Conservation (phyloP, 805 yeast species). For the Kluyveromyces siamensis region DNA sequence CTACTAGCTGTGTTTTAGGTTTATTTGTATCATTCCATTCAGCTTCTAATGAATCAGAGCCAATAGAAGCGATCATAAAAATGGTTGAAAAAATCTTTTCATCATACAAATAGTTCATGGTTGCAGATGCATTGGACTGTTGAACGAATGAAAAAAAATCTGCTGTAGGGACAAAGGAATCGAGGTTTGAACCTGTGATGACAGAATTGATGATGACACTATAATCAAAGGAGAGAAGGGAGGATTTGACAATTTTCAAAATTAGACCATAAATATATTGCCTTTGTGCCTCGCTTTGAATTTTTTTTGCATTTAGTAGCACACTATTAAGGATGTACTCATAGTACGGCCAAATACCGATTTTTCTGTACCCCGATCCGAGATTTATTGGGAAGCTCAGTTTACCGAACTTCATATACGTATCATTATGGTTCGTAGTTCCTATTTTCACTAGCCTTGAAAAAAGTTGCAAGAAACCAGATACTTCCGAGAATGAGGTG, state of each 20-base stretch:
- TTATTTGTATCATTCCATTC: conserved; percentile 14
- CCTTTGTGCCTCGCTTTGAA: conserved; percentile 26
- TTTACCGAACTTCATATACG: conserved; percentile 31
- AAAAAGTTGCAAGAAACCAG: conserved; percentile 54
- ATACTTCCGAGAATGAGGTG: conserved; percentile 42
- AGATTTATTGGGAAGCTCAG: conserved; percentile 53
- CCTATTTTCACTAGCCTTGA: conserved; percentile 30
- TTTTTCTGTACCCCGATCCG: conserved; percentile 50
- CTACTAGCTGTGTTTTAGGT: conserved; percentile 28
- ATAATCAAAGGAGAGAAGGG: conserved; percentile 44
- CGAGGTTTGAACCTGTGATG: conserved; percentile 42
- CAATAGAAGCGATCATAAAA: conserved; percentile 47
- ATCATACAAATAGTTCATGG: conserved; percentile 52
- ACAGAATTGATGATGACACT: conserved; percentile 43
- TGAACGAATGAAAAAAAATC: conserved; percentile 44
- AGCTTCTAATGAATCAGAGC: conserved; percentile 42
- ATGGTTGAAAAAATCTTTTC: conserved; percentile 48
- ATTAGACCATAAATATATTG: conserved; percentile 44
- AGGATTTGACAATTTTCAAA: conserved; percentile 40
- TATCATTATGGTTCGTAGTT: conserved; percentile 21
- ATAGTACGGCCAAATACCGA: conserved; percentile 73
- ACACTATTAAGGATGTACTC: conserved; percentile 65
- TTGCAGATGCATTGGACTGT: conserved; percentile 62
- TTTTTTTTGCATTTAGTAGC: conserved; percentile 41
- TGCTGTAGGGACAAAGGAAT: conserved; percentile 35